A percentile compares a stretch with the other conserved stretches of the same genome.
Conservation (phyloP, 345 rosid species). For the Populus tremula region DNA sequence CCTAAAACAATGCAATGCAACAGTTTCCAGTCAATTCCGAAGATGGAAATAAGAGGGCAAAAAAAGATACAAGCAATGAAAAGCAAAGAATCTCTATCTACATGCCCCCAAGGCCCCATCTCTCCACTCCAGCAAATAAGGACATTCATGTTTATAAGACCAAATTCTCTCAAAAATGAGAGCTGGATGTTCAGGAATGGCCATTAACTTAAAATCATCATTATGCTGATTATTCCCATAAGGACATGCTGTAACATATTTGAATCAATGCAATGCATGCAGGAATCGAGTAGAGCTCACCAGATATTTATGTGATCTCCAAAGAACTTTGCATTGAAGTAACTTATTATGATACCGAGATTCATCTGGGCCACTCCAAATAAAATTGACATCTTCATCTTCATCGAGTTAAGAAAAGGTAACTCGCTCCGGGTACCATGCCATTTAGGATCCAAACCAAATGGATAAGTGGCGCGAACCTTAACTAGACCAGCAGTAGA, state of each 20-base stretch:
- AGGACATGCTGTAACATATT: neutral
- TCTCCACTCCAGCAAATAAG: neutral
- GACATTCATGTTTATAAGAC: neutral
- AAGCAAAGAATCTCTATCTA: neutral
- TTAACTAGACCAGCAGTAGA: constrained; percentile 73
- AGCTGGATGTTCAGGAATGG: neutral
- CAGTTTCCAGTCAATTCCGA: neutral
- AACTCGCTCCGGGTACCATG: constrained; percentile 89
- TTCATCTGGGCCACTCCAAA: constrained; percentile 97
- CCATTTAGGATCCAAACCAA: constrained; percentile 97
- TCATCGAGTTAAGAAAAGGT: constrained; percentile 89
- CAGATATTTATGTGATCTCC: constrained; percentile 55
- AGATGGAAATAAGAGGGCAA: neutral
- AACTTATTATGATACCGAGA: constrained; percentile 89
- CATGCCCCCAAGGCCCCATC: neutral
- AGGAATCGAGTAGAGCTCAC: constrained; percentile 30
- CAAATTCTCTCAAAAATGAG: neutral
- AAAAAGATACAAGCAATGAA: neutral
- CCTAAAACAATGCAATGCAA: constrained; percentile 48
- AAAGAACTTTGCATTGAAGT: constrained; percentile 81
- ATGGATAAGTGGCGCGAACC: constrained; percentile 72
- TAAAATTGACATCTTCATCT: constrained; percentile 99
- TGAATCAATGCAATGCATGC: neutral
- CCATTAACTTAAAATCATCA: neutral
- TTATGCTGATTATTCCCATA: neutral